Conservation (phyloP, 2,329 filamentous ascomycete species). For the Cadophora sp. region DNA sequence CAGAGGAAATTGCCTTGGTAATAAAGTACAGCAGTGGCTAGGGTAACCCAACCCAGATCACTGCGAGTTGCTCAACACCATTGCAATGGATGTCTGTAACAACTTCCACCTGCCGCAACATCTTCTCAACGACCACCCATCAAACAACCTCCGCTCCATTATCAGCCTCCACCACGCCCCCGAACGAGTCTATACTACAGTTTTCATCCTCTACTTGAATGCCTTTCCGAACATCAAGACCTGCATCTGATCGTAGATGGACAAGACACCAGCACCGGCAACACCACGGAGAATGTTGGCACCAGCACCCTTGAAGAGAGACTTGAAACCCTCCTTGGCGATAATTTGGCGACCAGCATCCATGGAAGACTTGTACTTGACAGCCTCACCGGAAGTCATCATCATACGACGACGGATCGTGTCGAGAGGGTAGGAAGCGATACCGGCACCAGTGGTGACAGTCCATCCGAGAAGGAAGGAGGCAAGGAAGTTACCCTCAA, state of each 20-base stretch:
- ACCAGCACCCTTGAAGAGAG: conserved; percentile 99
- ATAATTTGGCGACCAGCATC: conserved; percentile 97
- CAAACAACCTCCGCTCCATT: conserved; percentile 34
- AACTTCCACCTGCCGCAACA: conserved; percentile 43
- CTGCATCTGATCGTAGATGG: conserved; percentile 99
- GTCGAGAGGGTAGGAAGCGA: conserved; percentile 99
- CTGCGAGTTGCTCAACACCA: conserved; percentile 47
- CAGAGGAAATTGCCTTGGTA: conserved; percentile 47
- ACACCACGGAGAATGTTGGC: conserved; percentile 99
- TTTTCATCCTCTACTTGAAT: conserved; percentile 71
- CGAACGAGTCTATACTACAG: conserved; percentile 41
- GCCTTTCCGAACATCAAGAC: conserved; percentile 99
- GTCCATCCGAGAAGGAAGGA: conserved; percentile 98
- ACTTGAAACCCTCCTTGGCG: conserved; percentile 96
- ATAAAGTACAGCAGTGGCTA: conserved; percentile 48
- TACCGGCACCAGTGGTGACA: conserved; percentile 99
- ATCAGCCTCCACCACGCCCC: conserved; percentile 31
- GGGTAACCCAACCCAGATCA: conserved; percentile 37
- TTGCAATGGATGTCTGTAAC: conserved; percentile 45
- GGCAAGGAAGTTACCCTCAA: conserved; percentile 99
- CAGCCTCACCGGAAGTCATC: conserved; percentile 97
- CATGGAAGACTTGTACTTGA: conserved; percentile 98
- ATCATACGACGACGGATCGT: conserved; percentile 99
- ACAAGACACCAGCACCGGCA: conserved; percentile 99
- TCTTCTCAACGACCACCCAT: conserved; percentile 30